Conservation (phyloP, 164 flowering plant genomes). For the Vitis rupestris region DNA sequence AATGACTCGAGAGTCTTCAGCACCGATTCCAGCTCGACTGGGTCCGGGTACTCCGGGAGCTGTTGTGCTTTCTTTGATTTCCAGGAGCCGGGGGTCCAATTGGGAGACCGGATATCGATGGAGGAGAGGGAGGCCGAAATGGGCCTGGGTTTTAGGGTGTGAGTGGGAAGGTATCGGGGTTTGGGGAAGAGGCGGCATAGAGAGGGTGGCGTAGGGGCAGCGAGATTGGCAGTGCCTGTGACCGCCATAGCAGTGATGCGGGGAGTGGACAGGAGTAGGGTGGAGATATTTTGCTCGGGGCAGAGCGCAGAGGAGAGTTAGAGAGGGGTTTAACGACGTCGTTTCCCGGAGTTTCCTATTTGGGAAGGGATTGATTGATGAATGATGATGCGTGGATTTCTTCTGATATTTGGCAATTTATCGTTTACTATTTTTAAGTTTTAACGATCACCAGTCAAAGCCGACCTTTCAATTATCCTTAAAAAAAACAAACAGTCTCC, state of each 20-base stretch:
- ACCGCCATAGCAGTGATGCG: constrained; percentile 10
- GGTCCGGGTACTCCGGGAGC: constrained; percentile 31
- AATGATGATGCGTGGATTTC: too few relatives aligned
- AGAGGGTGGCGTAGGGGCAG: constrained; percentile 13
- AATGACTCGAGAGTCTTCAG: constrained; percentile 28
- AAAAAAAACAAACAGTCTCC: too few relatives aligned
- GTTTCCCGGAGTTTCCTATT: too few relatives aligned
- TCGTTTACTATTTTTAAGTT: too few relatives aligned
- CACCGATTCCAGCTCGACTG: constrained; percentile 29
- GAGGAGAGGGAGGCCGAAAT: neutral
- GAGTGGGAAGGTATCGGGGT: constrained; percentile 2
- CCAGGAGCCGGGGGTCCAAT: constrained; percentile 28
- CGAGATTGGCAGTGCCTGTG: constrained; percentile 12
- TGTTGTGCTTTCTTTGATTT: constrained; percentile 23
- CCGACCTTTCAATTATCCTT: too few relatives aligned
- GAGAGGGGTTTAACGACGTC: too few relatives aligned
- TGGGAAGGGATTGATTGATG: too few relatives aligned
- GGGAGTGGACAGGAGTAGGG: too few relatives aligned
- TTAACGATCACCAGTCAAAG: too few relatives aligned
- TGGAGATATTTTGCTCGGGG: too few relatives aligned
- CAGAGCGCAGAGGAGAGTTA: too few relatives aligned
- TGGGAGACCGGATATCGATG: neutral
- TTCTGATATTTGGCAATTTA: too few relatives aligned
- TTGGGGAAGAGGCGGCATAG: constrained; percentile 1
- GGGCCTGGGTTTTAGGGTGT: constrained; percentile 4